A percentile compares a stretch with the other conserved stretches of the same genome.
Evolutionary conservation across 164 flowering plant genomes (phyloP).

Genomic region (Annona squamosa): DNA sequence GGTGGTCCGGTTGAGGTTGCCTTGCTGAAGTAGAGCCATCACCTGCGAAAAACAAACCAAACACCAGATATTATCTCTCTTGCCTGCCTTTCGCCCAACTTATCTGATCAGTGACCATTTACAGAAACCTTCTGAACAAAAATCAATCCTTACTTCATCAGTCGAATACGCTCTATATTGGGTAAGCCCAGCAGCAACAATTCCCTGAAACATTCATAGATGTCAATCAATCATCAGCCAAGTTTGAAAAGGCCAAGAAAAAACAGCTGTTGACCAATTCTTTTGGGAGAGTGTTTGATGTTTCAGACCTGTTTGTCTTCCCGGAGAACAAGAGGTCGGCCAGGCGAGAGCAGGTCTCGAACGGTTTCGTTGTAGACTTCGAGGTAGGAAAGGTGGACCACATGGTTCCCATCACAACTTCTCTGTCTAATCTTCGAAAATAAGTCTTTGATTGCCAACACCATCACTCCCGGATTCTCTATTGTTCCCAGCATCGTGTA

Average conservation of each 20-base stretch:
- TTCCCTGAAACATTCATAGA: conserved; percentile 48
- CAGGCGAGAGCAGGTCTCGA: conserved; percentile 84
- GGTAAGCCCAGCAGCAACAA: conserved; percentile 83
- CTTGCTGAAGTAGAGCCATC: conserved; percentile 84
- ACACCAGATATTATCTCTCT: background rate
- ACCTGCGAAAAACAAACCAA: conserved; percentile 39
- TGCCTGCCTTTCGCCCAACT: background rate
- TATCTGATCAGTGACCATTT: background rate
- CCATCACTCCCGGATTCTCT: conserved; percentile 94
- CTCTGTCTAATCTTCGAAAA: conserved; percentile 73
- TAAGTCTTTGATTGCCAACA: conserved; percentile 86
- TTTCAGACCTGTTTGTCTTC: conserved; percentile 82
- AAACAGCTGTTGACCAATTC: too few species aligned
- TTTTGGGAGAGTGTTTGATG: background rate
- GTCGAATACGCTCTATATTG: conserved; percentile 91
- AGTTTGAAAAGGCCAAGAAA: background rate
- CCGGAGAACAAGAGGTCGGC: conserved; percentile 85
- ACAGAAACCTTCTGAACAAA: conserved; percentile 1
- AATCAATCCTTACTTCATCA: conserved; percentile 49
- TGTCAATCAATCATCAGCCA: background rate
- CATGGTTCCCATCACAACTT: conserved; percentile 82
- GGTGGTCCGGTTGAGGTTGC: conserved; percentile 81
- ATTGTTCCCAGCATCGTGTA: conserved; percentile 91
- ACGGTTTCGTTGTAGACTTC: conserved; percentile 95
- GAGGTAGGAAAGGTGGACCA: conserved; percentile 87